These are phyloP conservation scores for Achaetomium macrosporum DNA, from an alignment of 2,329 filamentous ascomycete species.

Conservation along the genomic window DNA sequence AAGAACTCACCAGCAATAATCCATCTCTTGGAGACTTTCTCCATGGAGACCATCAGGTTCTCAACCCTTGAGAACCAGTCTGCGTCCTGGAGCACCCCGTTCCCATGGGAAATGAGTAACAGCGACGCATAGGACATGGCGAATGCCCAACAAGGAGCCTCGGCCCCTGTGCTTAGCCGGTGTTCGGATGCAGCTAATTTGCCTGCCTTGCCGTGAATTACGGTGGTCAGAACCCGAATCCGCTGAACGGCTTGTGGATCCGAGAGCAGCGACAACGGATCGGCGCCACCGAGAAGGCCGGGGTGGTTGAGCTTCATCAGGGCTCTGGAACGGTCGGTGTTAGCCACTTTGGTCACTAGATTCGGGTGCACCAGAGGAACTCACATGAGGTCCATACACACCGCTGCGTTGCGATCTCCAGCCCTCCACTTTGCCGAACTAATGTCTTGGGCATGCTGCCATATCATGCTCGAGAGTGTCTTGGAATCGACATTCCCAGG, in stretches of 20 bases:
- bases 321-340: conserved; percentile 22
- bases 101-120: conserved; percentile 26
- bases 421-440: conserved; percentile 22
- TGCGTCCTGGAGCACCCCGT: conserved; percentile 19
- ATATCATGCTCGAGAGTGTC: conserved; percentile 20
- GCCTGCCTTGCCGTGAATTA: conserved; percentile 22
- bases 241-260: conserved; percentile 17
- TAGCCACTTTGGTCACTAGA: neutral
- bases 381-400: conserved; percentile 28
- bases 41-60: conserved; percentile 20
- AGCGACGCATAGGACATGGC: conserved; percentile 25
- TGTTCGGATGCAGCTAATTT: conserved; percentile 14
- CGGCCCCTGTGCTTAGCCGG: conserved; percentile 11
- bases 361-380: neutral
- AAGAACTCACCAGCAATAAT: conserved; percentile 25
- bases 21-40: conserved; percentile 25
- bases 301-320: conserved; percentile 29
- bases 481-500: conserved; percentile 12
- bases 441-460: conserved; percentile 20
- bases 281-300: conserved; percentile 18
- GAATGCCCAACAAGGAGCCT: conserved; percentile 25
- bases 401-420: conserved; percentile 24
- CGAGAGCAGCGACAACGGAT: conserved; percentile 1
- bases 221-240: conserved; percentile 22
- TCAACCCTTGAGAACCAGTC: conserved; percentile 25